These are phyloP conservation scores for Pleurotus platypus DNA, from an alignment of 768 basidiomycete genomes.

Conservation along the genomic window DNA sequence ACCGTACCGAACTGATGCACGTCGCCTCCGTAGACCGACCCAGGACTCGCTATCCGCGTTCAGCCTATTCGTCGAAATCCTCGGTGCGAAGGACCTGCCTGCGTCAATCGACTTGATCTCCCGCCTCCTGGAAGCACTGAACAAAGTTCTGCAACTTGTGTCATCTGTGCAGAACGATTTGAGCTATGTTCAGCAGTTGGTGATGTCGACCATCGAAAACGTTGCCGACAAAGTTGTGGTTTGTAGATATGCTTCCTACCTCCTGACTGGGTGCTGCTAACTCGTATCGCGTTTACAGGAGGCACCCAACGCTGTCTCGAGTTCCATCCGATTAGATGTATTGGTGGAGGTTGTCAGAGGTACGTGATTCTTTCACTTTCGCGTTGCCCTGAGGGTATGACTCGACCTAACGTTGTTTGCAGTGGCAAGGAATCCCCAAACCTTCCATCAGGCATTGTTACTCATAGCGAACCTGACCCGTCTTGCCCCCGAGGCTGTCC, in stretches of 20 bases:
- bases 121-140: constrained; percentile 68
- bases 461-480: constrained; percentile 82
- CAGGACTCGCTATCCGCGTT: constrained; percentile 45
- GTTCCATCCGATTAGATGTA: constrained; percentile 73
- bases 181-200: constrained; percentile 76
- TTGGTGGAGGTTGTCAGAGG: constrained; percentile 85
- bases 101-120: constrained; percentile 73
- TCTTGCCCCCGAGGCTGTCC: constrained; percentile 83
- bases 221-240: constrained; percentile 56
- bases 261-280: too few species aligned
- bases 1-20: constrained; percentile 3
- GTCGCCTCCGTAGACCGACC: constrained; percentile 15
- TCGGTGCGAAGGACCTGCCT: constrained; percentile 60
- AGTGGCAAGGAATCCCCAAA: constrained; percentile 92
- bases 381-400: neutral
- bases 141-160: constrained; percentile 55
- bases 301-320: constrained; percentile 46
- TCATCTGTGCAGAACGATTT: constrained; percentile 58
- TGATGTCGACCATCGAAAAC: constrained; percentile 79
- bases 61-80: constrained; percentile 63
- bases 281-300: constrained; percentile 35
- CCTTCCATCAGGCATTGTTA: constrained; percentile 88
- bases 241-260: constrained; percentile 13
- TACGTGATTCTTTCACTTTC: constrained; percentile 25
- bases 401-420: constrained; percentile 5